Evolutionary conservation across 2,329 filamentous ascomycete genomes (phyloP), one percentile per base, ranked within the genome.

Genomic region (Pestalotiopsis sp.): DNA sequence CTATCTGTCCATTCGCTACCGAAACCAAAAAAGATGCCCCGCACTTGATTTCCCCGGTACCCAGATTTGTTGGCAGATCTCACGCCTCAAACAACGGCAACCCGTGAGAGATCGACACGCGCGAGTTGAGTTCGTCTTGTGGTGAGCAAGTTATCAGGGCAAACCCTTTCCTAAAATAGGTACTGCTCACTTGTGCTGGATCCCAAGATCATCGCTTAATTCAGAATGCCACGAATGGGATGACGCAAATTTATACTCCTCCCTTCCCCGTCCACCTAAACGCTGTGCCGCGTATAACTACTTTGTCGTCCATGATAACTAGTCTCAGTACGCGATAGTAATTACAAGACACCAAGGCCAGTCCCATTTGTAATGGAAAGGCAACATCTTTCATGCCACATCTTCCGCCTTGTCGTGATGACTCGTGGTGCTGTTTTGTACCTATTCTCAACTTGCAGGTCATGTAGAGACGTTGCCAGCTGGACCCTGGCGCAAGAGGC

Each of bases 1-100:
- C 45, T 52, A 52, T 52, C 45, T 52, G 45, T 52, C 9, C 20
- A 9, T 52, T 52, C 45, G 45, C 45, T 52, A 52, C 45, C 59
- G 25, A 31, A 36, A 36, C 31, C 31, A 17, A 36, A 13, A 61
- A 36, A 36, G 59, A 20, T 11, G 17, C 31, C 59, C 31, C 27
- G 31, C 59, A 60, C 38, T 14, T 52, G 59, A 36, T 62, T 36
- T 62, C 31, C 59, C 59, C 31, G 36, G 59, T 39, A 38, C 36
- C 59, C 36, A 62, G 27, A 62, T 62, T 52, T 62, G 59, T 36
- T 20, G n/a, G 59, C 31, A 62, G 59, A 62, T 62, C 59, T 62
- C 11, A 62, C 20, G 59, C 59, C 31, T 39, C 20, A 17, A 39
- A n/a, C 17, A n/a, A 38, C 25, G 27, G 5, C 59, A 39, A 20